Base-by-base conservation (phyloP, 352 stramenopile species). In the Globisporangium echinulatum region DNA sequence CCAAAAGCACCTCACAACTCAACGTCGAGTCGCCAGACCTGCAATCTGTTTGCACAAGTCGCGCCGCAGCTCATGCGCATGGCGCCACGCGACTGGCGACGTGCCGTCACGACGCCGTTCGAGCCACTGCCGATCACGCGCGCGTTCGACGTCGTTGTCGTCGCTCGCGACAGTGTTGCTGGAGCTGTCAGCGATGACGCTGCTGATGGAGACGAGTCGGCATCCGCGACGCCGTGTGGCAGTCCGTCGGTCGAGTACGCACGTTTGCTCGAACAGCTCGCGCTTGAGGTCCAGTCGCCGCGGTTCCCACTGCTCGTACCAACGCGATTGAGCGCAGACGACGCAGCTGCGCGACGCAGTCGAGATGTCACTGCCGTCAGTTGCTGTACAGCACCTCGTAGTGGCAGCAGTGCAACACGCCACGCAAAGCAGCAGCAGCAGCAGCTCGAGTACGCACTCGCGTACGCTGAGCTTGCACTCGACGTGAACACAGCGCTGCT, bases 261-360 rank as follows among this genome's bases (percentile, higher is more conserved):
- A n/a, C 61, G 69, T 2, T 46, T 89, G 10, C 70, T 82, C 33
- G 78, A 90, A 58, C 56, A 59, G 5, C 53, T 71, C 5, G 62
- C 75, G 43, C 68, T 57, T 6, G 82, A 89, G 50, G 62, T 88
- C 13, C 83, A 93, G 55, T 93, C 81, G 3, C 72, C 75, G 38
- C 14, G 9, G 1, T 78, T 88, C 36, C 81, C 83, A 4, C 63
- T 93, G 0, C 82, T 93, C 49, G 55, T 70, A 7, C 81, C 79
- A 33, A 0, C 11, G 5, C 19, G 25, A 25, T 25, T 25, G 25
- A 25, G 25, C 25, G 25, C 25, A 25, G 25, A 25, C 25, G 25
- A 25, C 25, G 25, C 25, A 25, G 25, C 25, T 25, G 25, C 25
- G 25, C 42, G 25, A 4, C 38, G 7, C 8, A 39, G 13, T 49